phyloP scores from a whole-genome alignment of 2,329 filamentous ascomycete genomes.

The Diplodia corticola region DNA sequence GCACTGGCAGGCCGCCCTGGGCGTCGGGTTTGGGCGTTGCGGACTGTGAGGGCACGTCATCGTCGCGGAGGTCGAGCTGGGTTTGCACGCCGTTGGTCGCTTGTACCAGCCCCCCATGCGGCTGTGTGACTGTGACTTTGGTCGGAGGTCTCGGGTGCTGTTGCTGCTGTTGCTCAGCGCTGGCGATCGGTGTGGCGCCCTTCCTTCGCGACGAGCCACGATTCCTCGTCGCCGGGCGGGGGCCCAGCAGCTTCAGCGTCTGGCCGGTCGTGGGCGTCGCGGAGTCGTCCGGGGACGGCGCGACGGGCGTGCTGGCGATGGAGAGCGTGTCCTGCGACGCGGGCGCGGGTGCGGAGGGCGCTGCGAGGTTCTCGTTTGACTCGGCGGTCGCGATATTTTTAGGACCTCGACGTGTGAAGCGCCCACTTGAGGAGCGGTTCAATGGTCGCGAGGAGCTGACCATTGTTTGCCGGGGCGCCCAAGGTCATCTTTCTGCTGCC shows the following conservation, averaged over 20 bases:
- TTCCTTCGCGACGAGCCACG: conserved; percentile 22
- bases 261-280: conserved; percentile 10
- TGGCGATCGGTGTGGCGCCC: conserved; percentile 22
- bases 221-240: conserved; percentile 20
- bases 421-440: conserved; percentile 33
- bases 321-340: conserved; percentile 22
- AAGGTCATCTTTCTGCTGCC: conserved; percentile 24
- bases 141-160: conserved; percentile 40
- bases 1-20: conserved; percentile 29
- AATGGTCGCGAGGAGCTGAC: conserved; percentile 35
- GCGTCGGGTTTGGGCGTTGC: conserved; percentile 37
- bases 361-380: conserved; percentile 27
- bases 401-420: conserved; percentile 33
- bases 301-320: conserved; percentile 20
- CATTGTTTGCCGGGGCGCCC: conserved; percentile 29
- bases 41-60: conserved; percentile 35
- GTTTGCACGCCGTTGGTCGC: conserved; percentile 46
- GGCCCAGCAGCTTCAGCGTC: conserved; percentile 21
- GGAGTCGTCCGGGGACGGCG: conserved; percentile 13
- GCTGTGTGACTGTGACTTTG: conserved; percentile 45
- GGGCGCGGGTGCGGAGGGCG: conserved; percentile 32
- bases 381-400: conserved; percentile 30
- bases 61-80: conserved; percentile 35
- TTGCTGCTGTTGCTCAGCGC: conserved; percentile 21
- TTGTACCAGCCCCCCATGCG: conserved; percentile 43